Evolutionary conservation across 2,329 filamentous ascomycete species (phyloP).

Genomic region (Exophiala phaeomuriformis): DNA sequence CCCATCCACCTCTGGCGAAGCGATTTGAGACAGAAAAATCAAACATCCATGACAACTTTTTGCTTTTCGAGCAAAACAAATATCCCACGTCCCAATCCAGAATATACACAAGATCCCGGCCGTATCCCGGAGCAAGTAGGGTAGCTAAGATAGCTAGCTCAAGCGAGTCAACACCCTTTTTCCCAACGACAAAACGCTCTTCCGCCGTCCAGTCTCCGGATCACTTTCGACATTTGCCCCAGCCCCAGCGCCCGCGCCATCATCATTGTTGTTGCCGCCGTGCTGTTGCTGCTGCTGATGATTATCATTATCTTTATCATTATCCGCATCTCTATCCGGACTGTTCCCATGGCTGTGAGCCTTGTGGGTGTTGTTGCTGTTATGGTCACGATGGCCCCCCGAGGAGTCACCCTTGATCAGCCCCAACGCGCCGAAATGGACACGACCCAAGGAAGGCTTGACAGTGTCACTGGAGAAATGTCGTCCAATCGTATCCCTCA

Average conservation of each 20-base stretch:
- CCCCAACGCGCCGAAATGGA: conserved; percentile 18
- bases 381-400: neutral
- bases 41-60: too few species aligned
- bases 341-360: neutral
- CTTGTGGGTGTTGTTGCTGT: too few species aligned
- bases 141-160: conserved; percentile 15
- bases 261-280: neutral
- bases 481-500: conserved; percentile 25
- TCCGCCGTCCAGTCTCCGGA: conserved; percentile 28
- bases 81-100: too few species aligned
- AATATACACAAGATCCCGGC: too few species aligned
- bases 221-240: conserved; percentile 12
- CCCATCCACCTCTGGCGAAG: too few species aligned
- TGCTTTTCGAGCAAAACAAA: too few species aligned
- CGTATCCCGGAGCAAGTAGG: neutral
- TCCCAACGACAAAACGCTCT: conserved; percentile 37
- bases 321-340: conserved; percentile 15
- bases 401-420: conserved; percentile 8
- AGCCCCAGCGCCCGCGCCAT: neutral
- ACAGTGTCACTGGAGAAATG: conserved; percentile 20
- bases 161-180: conserved; percentile 38
- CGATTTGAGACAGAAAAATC: too few species aligned
- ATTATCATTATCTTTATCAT: conserved; percentile 3
- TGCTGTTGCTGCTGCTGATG: neutral
- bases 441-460: conserved; percentile 12